These are phyloP conservation scores for Candida mesenterica DNA, from an alignment of 1,139 yeast genomes.

Conservation along the genomic window DNA sequence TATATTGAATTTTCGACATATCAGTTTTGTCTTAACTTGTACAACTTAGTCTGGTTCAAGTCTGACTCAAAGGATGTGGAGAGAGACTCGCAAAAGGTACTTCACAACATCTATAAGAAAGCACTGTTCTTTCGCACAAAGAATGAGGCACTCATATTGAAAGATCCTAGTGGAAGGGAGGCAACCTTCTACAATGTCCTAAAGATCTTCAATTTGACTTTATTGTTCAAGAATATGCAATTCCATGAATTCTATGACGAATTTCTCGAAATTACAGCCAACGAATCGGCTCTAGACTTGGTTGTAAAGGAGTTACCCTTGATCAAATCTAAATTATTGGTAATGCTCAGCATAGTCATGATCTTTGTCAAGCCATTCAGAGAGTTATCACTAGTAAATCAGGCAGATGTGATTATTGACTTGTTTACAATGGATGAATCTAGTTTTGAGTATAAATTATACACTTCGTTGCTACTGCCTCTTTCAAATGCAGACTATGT, in stretches of 20 bases:
- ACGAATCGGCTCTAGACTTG: not conserved
- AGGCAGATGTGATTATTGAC: slow-evolving; percentile 21
- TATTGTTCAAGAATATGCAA: slow-evolving; percentile 25
- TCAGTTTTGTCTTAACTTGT: slow-evolving; percentile 23
- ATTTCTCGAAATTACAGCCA: slow-evolving; percentile 18
- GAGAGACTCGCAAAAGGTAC: slow-evolving; percentile 12
- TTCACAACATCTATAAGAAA: slow-evolving; percentile 22
- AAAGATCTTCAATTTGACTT: slow-evolving; percentile 21
- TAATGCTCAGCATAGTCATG: slow-evolving; percentile 26
- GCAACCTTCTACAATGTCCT: slow-evolving; percentile 4
- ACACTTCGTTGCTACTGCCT: slow-evolving; percentile 17
- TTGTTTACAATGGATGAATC: slow-evolving; percentile 17
- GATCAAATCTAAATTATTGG: slow-evolving; percentile 22
- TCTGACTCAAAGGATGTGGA: slow-evolving; percentile 8
- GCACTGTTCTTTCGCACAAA: slow-evolving; percentile 22
- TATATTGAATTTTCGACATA: slow-evolving; percentile 28
- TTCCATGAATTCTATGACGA: slow-evolving; percentile 25
- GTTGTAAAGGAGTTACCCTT: slow-evolving; percentile 8
- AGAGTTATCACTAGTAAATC: slow-evolving; percentile 22
- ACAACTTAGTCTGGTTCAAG: slow-evolving; percentile 23
- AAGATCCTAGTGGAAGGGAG: slow-evolving; percentile 5
- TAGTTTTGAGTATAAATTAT: slow-evolving; percentile 18
- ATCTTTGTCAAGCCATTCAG: slow-evolving; percentile 31
- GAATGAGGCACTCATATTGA: slow-evolving; percentile 17
- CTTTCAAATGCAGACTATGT: slow-evolving; percentile 11